phyloP scores from a whole-genome alignment of 2,329 filamentous ascomycete genomes.

The Teratosphaeria gauchensis region DNA sequence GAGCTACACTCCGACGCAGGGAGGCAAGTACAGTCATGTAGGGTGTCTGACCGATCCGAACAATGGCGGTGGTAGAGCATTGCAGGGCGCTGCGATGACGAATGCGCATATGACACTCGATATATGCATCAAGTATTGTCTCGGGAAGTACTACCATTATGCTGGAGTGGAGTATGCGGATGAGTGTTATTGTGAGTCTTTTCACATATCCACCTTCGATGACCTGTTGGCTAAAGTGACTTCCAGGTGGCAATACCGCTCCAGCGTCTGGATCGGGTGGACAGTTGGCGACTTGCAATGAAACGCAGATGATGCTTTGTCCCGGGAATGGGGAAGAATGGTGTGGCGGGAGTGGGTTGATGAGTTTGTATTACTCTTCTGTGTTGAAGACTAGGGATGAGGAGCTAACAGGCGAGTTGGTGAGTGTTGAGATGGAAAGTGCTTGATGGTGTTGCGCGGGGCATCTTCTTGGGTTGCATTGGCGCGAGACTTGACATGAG shows the following conservation, averaged over 20 bases:
- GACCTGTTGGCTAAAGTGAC: background rate
- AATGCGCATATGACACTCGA: constrained; percentile 18
- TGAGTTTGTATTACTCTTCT: constrained; percentile 24
- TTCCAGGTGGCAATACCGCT: constrained; percentile 16
- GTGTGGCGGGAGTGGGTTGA: constrained; percentile 21
- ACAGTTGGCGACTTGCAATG: constrained; percentile 9
- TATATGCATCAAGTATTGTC: constrained; percentile 22
- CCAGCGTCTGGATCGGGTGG: constrained; percentile 9
- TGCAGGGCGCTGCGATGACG: constrained; percentile 8
- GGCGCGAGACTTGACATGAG: too few relatives aligned
- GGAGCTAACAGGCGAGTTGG: background rate
- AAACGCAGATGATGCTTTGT: constrained; percentile 16
- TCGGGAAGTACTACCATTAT: constrained; percentile 19
- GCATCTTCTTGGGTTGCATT: too few relatives aligned
- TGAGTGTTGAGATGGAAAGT: background rate
- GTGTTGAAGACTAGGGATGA: constrained; percentile 3
- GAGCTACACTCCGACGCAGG: constrained; percentile 5
- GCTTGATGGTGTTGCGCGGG: too few relatives aligned
- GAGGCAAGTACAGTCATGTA: constrained; percentile 16
- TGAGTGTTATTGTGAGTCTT: constrained; percentile 1
- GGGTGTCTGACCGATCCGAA: constrained; percentile 18
- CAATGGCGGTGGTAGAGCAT: constrained; percentile 7
- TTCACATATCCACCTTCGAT: too few relatives aligned
- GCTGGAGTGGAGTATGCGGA: constrained; percentile 15
- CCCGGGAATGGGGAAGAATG: constrained; percentile 18